Evolutionary conservation across 202 grass and related monocot genomes (phyloP).

Genomic region (Eragrostis tef): DNA sequence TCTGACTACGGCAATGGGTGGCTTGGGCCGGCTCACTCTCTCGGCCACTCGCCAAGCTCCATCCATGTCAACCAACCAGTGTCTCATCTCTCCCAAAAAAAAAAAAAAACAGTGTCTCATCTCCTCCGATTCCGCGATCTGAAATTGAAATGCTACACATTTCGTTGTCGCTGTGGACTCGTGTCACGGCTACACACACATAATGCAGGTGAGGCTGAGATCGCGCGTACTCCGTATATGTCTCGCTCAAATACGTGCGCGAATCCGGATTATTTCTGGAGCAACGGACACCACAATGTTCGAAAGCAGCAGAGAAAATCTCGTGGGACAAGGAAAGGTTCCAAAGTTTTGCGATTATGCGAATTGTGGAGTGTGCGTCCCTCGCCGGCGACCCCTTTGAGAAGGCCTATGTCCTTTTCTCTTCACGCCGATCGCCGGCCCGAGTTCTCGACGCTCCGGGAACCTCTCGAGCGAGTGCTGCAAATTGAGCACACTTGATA

Average conservation of each 20-base stretch:
- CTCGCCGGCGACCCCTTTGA: not conserved
- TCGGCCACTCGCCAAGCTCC: too few relatives aligned
- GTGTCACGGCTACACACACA: not conserved
- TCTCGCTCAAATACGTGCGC: not conserved
- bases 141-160: not conserved
- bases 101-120: too few relatives aligned
- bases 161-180: not conserved
- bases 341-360: not conserved
- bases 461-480: not conserved
- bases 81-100: too few relatives aligned
- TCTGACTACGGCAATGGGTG: not conserved
- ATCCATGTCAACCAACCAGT: too few relatives aligned
- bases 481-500: not conserved
- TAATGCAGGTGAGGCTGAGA: not conserved
- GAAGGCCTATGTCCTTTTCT: not conserved
- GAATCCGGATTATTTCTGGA: not conserved
- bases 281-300: not conserved
- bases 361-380: not conserved
- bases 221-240: not conserved
- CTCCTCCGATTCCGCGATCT: too few relatives aligned
- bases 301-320: not conserved
- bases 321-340: not conserved
- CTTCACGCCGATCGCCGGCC: not conserved
- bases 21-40: not conserved
- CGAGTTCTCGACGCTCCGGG: too few relatives aligned